A percentile compares a stretch with the other conserved stretches of the same genome.
phyloP scores from a whole-genome alignment of 345 rosid species.

The Moricandia moricandioides region DNA sequence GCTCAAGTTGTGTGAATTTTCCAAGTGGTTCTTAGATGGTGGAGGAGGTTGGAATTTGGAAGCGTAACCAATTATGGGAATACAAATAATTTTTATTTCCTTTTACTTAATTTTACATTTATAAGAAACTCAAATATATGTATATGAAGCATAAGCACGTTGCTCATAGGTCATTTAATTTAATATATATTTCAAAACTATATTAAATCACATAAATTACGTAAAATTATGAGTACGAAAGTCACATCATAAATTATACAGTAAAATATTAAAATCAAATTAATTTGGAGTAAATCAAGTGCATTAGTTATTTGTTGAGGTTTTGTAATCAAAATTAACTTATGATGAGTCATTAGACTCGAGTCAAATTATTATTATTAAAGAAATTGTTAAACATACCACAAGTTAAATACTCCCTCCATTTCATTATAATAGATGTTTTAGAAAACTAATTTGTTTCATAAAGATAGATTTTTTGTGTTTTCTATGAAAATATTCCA shows the following conservation, averaged over 20 bases:
- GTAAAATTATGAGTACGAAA: neutral
- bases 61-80: constrained; percentile 25
- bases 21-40: constrained; percentile 39
- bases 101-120: neutral
- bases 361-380: too few species aligned
- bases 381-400: too few species aligned
- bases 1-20: constrained; percentile 38
- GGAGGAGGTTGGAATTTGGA: constrained; percentile 26
- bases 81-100: neutral
- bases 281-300: neutral
- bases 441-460: too few species aligned
- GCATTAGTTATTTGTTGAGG: neutral
- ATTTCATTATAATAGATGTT: too few species aligned
- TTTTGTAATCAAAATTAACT: neutral
- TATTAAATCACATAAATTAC: neutral
- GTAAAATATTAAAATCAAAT: neutral
- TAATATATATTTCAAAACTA: neutral
- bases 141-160: neutral
- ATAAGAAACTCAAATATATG: neutral
- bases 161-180: neutral
- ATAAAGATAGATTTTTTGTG: too few species aligned
- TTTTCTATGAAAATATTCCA: too few species aligned
- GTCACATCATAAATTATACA: neutral
- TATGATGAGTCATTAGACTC: too few species aligned
- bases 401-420: too few species aligned